Evolutionary conservation across 208 protist species (phyloP), one percentile per base, ranked within the genome.

Genomic region (Trypanosoma rangeli): DNA sequence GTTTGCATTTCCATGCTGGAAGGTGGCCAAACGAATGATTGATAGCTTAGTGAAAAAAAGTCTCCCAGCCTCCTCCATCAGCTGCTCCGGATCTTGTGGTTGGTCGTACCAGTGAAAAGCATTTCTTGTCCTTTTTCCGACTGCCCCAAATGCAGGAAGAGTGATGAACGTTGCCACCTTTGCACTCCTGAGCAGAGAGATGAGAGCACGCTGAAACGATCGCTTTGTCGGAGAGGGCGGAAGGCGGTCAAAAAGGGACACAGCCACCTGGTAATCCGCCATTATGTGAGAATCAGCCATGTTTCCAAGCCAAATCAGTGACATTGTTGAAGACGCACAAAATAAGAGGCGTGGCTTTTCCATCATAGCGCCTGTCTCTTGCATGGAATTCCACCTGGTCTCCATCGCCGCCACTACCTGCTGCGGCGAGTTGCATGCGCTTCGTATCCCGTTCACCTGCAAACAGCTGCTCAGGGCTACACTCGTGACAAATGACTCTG

Each of bases 211-310:
- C 22, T 70, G 65, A 63, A 70, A 70, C 50, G 65, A 15, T 1
- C 49, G 15, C 24, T 70, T 70, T 1, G 65, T 55, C 28, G 65
- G 65, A 31, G 44, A 18, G 39, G 18, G 22, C 13, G 37, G 3
- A 63, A 70, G 42, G 20, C 37, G 26, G 28, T 70, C 65, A 63
- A 70, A 70, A 24, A 70, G 44, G 26, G 65, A 70, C 20, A 70
- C 12, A 48, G 26, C 65, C 13, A 70, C 26, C 28, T 70, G 65
- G 54, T 70, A 70, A 31, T 70, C 42, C 5, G 65, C 35, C n/a
- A 70, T 24, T 24, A 15, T 52, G 29, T 61, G 26, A 33, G 28
- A 10, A 2, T 44, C 46, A 46, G 24, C 46, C 29, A 70, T 63
- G 18, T 4, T 44, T 5, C 39, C 65, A 12, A 70, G 35, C 0